A percentile compares a stretch with the other conserved stretches of the same genome.
Evolutionary conservation across 83 land plant genomes (phyloP).

Genomic region (Picea abies): DNA sequence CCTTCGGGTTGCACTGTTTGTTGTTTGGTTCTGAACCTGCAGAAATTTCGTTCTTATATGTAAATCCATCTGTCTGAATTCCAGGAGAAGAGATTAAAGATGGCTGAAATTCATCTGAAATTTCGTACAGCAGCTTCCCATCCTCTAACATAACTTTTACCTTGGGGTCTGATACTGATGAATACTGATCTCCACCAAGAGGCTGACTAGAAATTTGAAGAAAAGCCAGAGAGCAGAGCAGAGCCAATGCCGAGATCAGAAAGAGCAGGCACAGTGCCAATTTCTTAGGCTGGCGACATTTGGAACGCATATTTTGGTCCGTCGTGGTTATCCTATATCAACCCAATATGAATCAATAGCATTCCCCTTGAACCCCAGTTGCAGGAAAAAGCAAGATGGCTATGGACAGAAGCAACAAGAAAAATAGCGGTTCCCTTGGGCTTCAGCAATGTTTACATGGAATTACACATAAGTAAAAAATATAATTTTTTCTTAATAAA

Average conservation of each 20-base stretch:
- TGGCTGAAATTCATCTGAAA: constrained; percentile 5
- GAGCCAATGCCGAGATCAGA: constrained; percentile 14
- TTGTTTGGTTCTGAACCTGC: neutral
- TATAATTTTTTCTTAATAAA: no score
- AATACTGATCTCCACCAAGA: constrained; percentile 1
- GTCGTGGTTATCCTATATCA: neutral
- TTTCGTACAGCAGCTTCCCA: neutral
- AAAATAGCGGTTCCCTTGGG: neutral
- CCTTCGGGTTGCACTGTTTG: constrained; percentile 22
- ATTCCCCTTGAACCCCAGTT: neutral
- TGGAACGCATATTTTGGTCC: neutral
- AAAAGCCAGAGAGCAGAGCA: constrained; percentile 3
- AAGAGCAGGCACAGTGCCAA: neutral
- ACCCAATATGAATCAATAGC: neutral
- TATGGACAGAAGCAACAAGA: neutral
- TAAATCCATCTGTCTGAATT: neutral
- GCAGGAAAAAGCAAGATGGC: neutral
- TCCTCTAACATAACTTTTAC: neutral
- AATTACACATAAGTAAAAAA: neutral
- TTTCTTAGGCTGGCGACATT: neutral
- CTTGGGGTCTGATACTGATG: neutral
- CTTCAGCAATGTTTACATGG: neutral
- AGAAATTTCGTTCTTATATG: neutral
- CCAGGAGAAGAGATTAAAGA: neutral
- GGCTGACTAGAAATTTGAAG: neutral